phyloP scores from a whole-genome alignment of 192 early-diverging fungal genomes.

The Spizellomyces sp. region DNA sequence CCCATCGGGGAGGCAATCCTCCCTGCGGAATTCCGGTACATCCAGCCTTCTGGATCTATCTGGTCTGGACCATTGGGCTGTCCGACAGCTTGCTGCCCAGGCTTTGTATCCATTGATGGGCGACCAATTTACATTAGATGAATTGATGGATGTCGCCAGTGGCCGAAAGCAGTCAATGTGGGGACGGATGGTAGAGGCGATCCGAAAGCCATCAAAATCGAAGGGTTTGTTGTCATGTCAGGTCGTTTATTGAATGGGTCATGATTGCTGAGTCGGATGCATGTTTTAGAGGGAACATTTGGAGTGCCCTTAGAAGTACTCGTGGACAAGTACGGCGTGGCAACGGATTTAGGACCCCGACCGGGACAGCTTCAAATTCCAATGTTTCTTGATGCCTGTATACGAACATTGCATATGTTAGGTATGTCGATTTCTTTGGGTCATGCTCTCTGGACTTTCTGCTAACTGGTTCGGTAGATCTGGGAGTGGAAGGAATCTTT shows the following conservation, averaged over 20 bases:
- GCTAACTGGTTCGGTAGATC: constrained; percentile 39
- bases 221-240: constrained; percentile 16
- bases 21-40: background rate
- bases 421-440: constrained; percentile 29
- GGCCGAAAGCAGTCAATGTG: constrained; percentile 77
- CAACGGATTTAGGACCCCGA: constrained; percentile 70
- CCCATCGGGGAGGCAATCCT: too few relatives aligned
- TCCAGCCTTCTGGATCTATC: constrained; percentile 56
- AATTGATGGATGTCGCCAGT: constrained; percentile 78
- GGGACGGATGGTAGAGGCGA: constrained; percentile 54
- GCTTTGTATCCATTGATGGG: constrained; percentile 72
- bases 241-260: background rate
- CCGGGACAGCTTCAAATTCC: constrained; percentile 77
- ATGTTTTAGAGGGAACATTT: constrained; percentile 76
- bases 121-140: constrained; percentile 68
- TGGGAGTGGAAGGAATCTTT: constrained; percentile 94
- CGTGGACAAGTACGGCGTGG: constrained; percentile 80
- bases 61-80: constrained; percentile 80
- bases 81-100: constrained; percentile 81
- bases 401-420: constrained; percentile 73
- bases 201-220: constrained; percentile 57
- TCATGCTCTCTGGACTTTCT: background rate
- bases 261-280: background rate
- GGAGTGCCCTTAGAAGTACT: constrained; percentile 85
- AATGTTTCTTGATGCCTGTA: constrained; percentile 79